Percentiles rank a stretch among this genome's conserved stretches.
phyloP scores from a whole-genome alignment of 164 flowering plant genomes.

The Nymphaea colorata region DNA sequence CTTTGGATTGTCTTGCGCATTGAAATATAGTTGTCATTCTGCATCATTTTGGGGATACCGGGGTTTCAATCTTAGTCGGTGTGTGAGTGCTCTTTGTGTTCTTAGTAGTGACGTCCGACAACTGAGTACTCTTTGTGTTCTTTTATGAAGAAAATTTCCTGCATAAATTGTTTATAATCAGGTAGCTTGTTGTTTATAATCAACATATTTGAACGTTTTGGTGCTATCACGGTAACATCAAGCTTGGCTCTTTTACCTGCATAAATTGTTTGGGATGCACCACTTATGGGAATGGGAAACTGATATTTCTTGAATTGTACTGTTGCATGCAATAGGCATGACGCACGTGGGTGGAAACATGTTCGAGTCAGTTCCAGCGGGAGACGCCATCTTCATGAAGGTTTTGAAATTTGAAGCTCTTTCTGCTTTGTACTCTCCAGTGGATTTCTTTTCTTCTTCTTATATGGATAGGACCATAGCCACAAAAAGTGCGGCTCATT shows the following conservation, averaged over 20 bases:
- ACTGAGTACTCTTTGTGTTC: no score
- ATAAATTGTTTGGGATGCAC: neutral
- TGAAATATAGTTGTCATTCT: no score
- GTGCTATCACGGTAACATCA: neutral
- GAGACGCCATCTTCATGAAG: constrained; percentile 73
- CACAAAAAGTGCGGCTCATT: neutral
- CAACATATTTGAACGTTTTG: no score
- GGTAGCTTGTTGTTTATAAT: no score
- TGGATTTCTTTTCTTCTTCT: neutral
- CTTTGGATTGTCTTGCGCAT: no score
- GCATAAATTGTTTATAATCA: neutral
- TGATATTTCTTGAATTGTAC: neutral
- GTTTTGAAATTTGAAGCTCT: constrained; percentile 8
- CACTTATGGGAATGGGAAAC: neutral
- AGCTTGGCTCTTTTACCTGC: neutral
- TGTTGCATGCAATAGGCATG: constrained; percentile 25
- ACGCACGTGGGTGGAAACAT: constrained; percentile 65
- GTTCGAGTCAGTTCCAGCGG: constrained; percentile 52
- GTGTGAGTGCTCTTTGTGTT: no score
- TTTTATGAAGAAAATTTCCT: no score
- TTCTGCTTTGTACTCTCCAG: neutral
- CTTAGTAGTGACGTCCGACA: no score
- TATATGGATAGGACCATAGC: neutral
- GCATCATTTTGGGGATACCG: no score
- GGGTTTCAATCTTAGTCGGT: no score